Conservation (phyloP, 306 rosid genomes). For the Lagenaria siceraria region DNA sequence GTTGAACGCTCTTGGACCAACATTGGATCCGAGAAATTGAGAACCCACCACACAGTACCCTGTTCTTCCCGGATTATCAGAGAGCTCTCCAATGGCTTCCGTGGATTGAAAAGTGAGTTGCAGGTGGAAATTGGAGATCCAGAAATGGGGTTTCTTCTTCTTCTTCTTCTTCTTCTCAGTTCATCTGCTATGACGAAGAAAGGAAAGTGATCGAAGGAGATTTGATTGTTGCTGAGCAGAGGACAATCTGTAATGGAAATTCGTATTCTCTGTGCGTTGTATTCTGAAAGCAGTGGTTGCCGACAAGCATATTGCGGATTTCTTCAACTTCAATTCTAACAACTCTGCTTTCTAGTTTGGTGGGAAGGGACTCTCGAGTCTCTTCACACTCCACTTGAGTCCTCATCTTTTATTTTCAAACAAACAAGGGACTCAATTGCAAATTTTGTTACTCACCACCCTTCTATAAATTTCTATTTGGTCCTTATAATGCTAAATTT, state of each 20-base stretch:
- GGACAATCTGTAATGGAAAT: neutral
- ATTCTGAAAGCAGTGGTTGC: slow-evolving; percentile 28
- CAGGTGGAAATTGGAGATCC: slow-evolving; percentile 10
- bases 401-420: neutral
- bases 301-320: slow-evolving; percentile 48
- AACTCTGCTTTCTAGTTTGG: slow-evolving; percentile 37
- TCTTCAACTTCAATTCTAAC: slow-evolving; percentile 36
- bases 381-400: neutral
- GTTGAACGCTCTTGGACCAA: slow-evolving; percentile 71
- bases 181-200: neutral
- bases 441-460: too few relatives aligned
- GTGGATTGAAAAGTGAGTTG: slow-evolving; percentile 19
- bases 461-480: too few relatives aligned
- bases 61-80: neutral
- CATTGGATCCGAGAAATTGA: slow-evolving; percentile 30
- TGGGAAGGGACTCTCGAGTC: slow-evolving; percentile 20
- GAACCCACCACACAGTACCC: neutral
- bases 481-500: too few relatives aligned
- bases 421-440: neutral
- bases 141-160: neutral
- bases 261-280: neutral
- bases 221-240: neutral
- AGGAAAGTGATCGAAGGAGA: neutral
- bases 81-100: neutral
- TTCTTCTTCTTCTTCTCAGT: neutral